Evolutionary conservation across 176 grass and related monocot species (phyloP).

Genomic region (Thalia dealbata): DNA sequence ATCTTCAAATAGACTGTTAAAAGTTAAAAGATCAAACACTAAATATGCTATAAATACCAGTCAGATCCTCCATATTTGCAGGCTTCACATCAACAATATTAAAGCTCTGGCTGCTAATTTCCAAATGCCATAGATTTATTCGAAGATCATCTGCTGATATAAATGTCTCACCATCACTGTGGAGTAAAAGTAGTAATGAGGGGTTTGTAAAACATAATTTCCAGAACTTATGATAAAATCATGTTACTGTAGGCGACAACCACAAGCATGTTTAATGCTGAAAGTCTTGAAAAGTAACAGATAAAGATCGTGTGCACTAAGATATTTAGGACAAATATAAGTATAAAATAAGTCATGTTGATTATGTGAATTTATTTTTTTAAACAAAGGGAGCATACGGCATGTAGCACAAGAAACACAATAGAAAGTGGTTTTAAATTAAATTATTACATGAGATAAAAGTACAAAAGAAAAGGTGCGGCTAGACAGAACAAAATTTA

Average conservation of each 20-base stretch:
- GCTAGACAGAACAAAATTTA: background rate
- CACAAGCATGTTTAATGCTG: too few relatives aligned
- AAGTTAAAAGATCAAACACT: too few relatives aligned
- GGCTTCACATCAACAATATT: conserved; percentile 18
- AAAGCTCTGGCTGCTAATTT: conserved; percentile 10
- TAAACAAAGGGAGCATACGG: too few relatives aligned
- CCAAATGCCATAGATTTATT: conserved; percentile 18
- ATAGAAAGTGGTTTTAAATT: too few relatives aligned
- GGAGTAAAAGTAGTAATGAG: conserved; percentile 1
- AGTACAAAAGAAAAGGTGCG: background rate
- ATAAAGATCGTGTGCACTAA: too few relatives aligned
- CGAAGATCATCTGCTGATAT: conserved; percentile 18
- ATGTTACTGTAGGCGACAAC: too few relatives aligned
- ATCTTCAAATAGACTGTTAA: too few relatives aligned
- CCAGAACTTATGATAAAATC: background rate
- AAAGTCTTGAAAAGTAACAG: too few relatives aligned
- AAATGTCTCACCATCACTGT: conserved; percentile 21
- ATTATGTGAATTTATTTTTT: too few relatives aligned
- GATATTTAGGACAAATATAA: too few relatives aligned
- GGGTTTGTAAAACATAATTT: background rate
- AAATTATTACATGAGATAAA: background rate
- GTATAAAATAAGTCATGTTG: too few relatives aligned
- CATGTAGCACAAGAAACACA: too few relatives aligned
- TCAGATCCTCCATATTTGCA: conserved; percentile 17
- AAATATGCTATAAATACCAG: background rate